Base-by-base conservation (phyloP, 345 rosid genomes). In the Salix caprea region DNA sequence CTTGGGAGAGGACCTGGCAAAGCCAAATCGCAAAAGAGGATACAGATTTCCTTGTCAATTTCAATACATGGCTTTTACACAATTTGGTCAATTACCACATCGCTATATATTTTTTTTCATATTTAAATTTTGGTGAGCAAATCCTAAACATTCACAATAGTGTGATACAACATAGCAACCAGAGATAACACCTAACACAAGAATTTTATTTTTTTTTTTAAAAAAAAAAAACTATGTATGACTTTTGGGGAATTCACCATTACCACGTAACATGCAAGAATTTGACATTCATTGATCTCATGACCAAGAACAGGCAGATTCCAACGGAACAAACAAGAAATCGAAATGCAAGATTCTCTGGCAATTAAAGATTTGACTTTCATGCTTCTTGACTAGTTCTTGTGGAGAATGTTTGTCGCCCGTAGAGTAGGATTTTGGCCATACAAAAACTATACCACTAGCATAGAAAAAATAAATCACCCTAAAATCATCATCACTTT, bases 1-100 rank as follows among this genome's bases (percentile, higher is more conserved):
- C 87, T 86, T 16, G 91, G 82, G 9, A 86, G 37, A 23, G 26
- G 64, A 48, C 85, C 90, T 76, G 44, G 6, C 30, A 64, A 21
- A 64, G 11, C 9, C 44, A 66, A 26, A 65, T n/a, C 18, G 5
- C 21, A 36, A 36, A 36, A 36, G 37, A 36, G 37, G 37, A 36
- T 36, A 5, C 37, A 36, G 37, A 36, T 36, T 36, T 36, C 37
- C 37, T 36, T 36, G 37, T 36, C 37, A 36, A 36, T 36, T 36
- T 36, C 23, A 18, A 19, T 52, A 2, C 0, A 52, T 16, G 23
- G 58, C 3, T 52, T 52, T 13, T 54, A 54, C 21, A 54, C 23
- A 18, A 54, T 19, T 19, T 54, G 60, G 60, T 54, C 60, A 7
- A 54, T 6, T 19, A 50, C 42, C 42, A 7, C 42, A 39, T 39